Evolutionary conservation across 1,139 yeast genomes (phyloP).

Genomic region (Kodamaea sp.): DNA sequence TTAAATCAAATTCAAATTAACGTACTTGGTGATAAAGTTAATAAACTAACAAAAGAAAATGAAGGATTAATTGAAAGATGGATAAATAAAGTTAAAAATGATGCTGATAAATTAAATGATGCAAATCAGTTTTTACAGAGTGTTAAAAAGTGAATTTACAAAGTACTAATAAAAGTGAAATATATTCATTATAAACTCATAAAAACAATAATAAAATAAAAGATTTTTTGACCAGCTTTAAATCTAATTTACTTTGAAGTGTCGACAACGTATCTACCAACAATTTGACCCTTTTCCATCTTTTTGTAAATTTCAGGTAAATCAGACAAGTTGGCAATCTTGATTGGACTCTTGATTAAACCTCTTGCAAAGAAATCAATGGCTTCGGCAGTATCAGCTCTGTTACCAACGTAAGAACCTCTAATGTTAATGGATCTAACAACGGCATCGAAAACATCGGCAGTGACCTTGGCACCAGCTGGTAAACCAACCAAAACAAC

Average conservation of each 20-base stretch:
- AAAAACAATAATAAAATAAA: neutral
- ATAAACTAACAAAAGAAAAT: conserved; percentile 45
- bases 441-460: conserved; percentile 64
- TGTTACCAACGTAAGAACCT: conserved; percentile 80
- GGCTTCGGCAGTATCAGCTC: conserved; percentile 77
- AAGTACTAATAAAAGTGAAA: neutral
- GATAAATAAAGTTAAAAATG: conserved; percentile 54
- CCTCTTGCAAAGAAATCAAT: conserved; percentile 70
- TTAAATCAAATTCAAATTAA: conserved; percentile 70
- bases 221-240: neutral
- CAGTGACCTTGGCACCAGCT: conserved; percentile 59
- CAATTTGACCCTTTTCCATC: conserved; percentile 70
- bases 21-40: conserved; percentile 47
- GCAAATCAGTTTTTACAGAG: conserved; percentile 32
- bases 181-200: neutral
- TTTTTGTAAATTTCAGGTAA: conserved; percentile 56
- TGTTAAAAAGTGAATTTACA: neutral
- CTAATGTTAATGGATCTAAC: conserved; percentile 60
- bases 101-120: conserved; percentile 59
- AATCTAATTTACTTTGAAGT: conserved; percentile 20
- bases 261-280: conserved; percentile 73
- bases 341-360: conserved; percentile 62
- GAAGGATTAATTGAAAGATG: conserved; percentile 53
- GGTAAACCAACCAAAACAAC: conserved; percentile 82
- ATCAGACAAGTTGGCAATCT: conserved; percentile 60